phyloP scores from a whole-genome alignment of 768 basidiomycete genomes.

The Amanita jacksonii region DNA sequence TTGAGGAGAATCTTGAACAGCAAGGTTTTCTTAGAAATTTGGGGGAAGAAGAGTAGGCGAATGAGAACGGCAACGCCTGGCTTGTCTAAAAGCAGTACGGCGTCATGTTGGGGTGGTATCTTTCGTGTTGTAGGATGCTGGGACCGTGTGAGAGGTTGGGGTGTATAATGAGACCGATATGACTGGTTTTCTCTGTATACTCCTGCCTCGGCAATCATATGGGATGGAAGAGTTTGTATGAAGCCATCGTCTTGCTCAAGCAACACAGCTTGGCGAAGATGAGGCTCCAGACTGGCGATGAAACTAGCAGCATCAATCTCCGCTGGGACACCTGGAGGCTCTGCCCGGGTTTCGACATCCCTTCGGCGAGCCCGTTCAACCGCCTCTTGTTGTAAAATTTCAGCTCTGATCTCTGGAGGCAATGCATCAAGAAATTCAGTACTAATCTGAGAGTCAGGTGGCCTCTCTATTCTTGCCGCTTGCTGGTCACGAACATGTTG shows the following conservation, averaged over 20 bases:
- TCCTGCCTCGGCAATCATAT: slow-evolving; percentile 80
- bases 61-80: slow-evolving; percentile 81
- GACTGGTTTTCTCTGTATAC: slow-evolving; percentile 51
- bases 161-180: slow-evolving; percentile 21
- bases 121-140: slow-evolving; percentile 36
- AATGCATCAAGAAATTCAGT: slow-evolving; percentile 93
- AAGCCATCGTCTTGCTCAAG: slow-evolving; percentile 84
- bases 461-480: slow-evolving; percentile 64
- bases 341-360: slow-evolving; percentile 27
- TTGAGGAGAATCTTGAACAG: slow-evolving; percentile 89
- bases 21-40: slow-evolving; percentile 75
- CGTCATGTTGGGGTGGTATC: slow-evolving; percentile 58
- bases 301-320: slow-evolving; percentile 88
- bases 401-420: slow-evolving; percentile 92
- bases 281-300: slow-evolving; percentile 86
- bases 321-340: slow-evolving; percentile 43
- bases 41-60: slow-evolving; percentile 92
- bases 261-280: slow-evolving; percentile 82
- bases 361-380: slow-evolving; percentile 61
- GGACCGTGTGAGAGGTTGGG: slow-evolving; percentile 21
- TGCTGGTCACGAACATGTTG: slow-evolving; percentile 93
- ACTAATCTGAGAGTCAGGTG: slow-evolving; percentile 82
- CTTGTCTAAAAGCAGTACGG: slow-evolving; percentile 90
- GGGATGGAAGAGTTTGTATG: slow-evolving; percentile 70
- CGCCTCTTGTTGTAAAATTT: slow-evolving; percentile 93